These are phyloP conservation scores for Xylaria bambusicola DNA, from an alignment of 495 filamentous ascomycete genomes.

Conservation along the genomic window DNA sequence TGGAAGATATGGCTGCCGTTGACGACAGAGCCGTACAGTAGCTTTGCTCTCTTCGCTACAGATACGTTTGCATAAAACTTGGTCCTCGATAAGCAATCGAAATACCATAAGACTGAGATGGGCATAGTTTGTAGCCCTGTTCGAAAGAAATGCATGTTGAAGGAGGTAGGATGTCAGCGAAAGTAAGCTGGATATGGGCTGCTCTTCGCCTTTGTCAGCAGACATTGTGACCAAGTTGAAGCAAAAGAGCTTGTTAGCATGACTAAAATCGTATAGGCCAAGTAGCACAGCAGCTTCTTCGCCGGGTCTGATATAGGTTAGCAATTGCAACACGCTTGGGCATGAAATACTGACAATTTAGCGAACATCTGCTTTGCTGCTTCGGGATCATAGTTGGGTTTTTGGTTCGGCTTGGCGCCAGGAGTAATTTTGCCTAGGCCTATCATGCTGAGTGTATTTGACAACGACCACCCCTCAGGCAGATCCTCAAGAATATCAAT, in stretches of 20 bases:
- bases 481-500: slow-evolving; percentile 89
- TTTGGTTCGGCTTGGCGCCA: slow-evolving; percentile 62
- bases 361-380: slow-evolving; percentile 78
- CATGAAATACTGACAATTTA: slow-evolving; percentile 44
- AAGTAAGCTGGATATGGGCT: slow-evolving; percentile 78
- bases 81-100: slow-evolving; percentile 86
- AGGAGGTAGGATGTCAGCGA: slow-evolving; percentile 91
- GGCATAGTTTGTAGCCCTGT: slow-evolving; percentile 74
- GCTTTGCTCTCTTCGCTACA: slow-evolving; percentile 79
- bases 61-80: slow-evolving; percentile 77
- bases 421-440: slow-evolving; percentile 77
- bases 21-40: slow-evolving; percentile 81
- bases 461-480: slow-evolving; percentile 85
- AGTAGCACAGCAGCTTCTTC: slow-evolving; percentile 77
- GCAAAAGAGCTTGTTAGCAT: slow-evolving; percentile 95
- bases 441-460: slow-evolving; percentile 78
- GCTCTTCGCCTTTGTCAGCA: slow-evolving; percentile 66
- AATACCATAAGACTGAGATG: slow-evolving; percentile 81
- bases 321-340: slow-evolving; percentile 1
- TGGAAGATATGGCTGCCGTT: slow-evolving; percentile 87
- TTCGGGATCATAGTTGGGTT: slow-evolving; percentile 61
- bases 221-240: slow-evolving; percentile 72
- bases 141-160: slow-evolving; percentile 87
- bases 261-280: slow-evolving; percentile 88
- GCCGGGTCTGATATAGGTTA: slow-evolving; percentile 62